These are phyloP conservation scores for Favolaschia claudopus DNA, from an alignment of 768 basidiomycete species.

Conservation along the genomic window DNA sequence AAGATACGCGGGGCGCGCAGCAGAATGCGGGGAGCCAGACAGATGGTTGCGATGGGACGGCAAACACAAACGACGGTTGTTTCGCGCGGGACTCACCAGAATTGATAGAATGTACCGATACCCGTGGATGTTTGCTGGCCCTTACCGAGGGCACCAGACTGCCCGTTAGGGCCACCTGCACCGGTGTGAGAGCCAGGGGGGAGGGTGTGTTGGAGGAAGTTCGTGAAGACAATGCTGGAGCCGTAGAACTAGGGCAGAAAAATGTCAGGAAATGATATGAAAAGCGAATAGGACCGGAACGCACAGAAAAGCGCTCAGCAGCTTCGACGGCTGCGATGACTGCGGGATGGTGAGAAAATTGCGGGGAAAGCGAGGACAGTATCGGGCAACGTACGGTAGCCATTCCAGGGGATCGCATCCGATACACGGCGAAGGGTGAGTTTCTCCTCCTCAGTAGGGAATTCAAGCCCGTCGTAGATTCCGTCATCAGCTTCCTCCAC, in stretches of 20 bases:
- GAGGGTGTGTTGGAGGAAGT: slow-evolving; percentile 78
- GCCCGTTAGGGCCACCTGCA: slow-evolving; percentile 57
- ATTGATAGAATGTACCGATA: slow-evolving; percentile 73
- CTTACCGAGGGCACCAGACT: slow-evolving; percentile 71
- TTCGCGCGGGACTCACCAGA: no score
- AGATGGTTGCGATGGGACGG: no score
- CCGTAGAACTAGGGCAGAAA: slow-evolving; percentile 15
- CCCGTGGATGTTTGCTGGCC: slow-evolving; percentile 80
- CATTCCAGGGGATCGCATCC: slow-evolving; percentile 65
- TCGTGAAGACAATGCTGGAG: slow-evolving; percentile 46
- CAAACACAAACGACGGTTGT: slow-evolving; percentile 21
- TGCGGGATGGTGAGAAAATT: slow-evolving; percentile 28
- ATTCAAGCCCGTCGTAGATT: slow-evolving; percentile 62
- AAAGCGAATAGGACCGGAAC: slow-evolving; percentile 15
- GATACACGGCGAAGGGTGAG: slow-evolving; percentile 67
- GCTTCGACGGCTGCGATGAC: slow-evolving; percentile 74
- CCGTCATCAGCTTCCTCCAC: slow-evolving; percentile 20
- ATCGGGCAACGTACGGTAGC: slow-evolving; percentile 49
- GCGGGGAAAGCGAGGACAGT: background rate
- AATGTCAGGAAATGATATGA: background rate
- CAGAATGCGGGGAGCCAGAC: no score
- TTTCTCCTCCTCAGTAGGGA: slow-evolving; percentile 71
- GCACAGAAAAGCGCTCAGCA: slow-evolving; percentile 77
- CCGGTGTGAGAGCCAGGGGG: slow-evolving; percentile 73
- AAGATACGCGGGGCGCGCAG: no score